Evolutionary conservation across 179 eudicot genomes (phyloP), one percentile per base, ranked within the genome.

Genomic region (Corrigiola litoralis): DNA sequence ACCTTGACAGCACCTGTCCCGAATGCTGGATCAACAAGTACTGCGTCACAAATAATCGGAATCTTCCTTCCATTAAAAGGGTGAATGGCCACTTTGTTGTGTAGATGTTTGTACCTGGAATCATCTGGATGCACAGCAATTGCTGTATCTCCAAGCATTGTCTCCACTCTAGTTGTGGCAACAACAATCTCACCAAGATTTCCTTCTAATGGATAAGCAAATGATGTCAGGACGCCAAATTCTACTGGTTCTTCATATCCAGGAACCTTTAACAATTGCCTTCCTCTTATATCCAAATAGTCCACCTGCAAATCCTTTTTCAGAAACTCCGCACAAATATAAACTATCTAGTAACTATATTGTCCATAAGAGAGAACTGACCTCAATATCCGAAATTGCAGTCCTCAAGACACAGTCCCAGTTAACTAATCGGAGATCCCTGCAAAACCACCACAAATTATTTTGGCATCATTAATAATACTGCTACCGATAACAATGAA

Each of bases 1-100:
- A 90, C 99, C 96, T 90, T 94, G 53, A 94, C 99, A 71, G 95
- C 96, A 81, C 99, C 99, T 58, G 94, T 94, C 40, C 99, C 99
- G 76, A 94, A 94, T 16, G 73, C 74, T 38, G 83, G 89, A 77
- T 88, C 91, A 44, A 90, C 99, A 47, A 94, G 95, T 69, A 72
- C 79, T 9, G 77, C 73, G 76, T 94, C 99, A 68, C 90, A 87
- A 71, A 90, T 70, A 33, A 94, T 86, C 13, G 96, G 96, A 69
- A 94, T 87, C 66, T 72, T 94, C 74, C 99, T 73, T 58, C 90
- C 96, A 72, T 82, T 86, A 62, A 94, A 94, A 31, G 99, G 99
- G 69, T 94, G 99, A 67, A 86, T 37, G n/a, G 97, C 99, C 41
- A 74, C 79, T 79, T 94, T 90, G 63, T 88, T 84, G 76, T 84